phyloP scores from a whole-genome alignment of 2,329 filamentous ascomycete species.

The Phialocephala subalpina region DNA sequence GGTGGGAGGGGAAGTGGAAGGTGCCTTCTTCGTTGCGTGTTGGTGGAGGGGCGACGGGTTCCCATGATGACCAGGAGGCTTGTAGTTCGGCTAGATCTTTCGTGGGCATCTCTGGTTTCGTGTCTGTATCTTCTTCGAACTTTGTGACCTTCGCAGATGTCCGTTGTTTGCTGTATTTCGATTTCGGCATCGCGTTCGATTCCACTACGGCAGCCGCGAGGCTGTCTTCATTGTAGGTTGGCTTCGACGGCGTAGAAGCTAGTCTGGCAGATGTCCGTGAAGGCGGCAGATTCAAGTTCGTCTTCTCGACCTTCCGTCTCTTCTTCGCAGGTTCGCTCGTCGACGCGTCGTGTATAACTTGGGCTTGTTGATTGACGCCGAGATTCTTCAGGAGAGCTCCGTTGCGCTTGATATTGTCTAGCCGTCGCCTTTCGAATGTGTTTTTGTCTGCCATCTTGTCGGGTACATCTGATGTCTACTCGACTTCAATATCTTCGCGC shows the following conservation, averaged over 20 bases:
- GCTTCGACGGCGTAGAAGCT: conserved; percentile 18
- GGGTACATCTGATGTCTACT: not conserved
- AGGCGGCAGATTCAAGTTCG: not conserved
- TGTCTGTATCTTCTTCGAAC: conserved; percentile 1
- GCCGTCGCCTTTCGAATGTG: conserved; percentile 13
- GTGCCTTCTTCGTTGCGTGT: conserved; percentile 19
- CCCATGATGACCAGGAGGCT: conserved; percentile 19
- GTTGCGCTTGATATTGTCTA: conserved; percentile 21
- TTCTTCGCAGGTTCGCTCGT: conserved; percentile 12
- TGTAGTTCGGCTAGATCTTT: conserved; percentile 11
- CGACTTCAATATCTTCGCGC: not conserved
- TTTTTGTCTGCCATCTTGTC: conserved; percentile 14
- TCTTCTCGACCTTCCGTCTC: conserved; percentile 14
- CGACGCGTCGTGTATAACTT: conserved; percentile 13
- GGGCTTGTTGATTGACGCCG: conserved; percentile 20
- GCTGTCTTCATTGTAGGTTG: conserved; percentile 14
- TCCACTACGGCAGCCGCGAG: not conserved
- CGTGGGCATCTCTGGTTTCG: not conserved
- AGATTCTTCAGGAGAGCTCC: conserved; percentile 20
- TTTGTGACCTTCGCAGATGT: conserved; percentile 7
- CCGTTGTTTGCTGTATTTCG: not conserved
- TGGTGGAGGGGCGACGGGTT: conserved; percentile 14
- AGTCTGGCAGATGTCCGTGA: conserved; percentile 19
- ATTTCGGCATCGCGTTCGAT: not conserved
- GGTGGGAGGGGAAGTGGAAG: conserved; percentile 21